Evolutionary conservation across 192 early-diverging fungal species (phyloP).

Genomic region (Ambispora gerdemannii): DNA sequence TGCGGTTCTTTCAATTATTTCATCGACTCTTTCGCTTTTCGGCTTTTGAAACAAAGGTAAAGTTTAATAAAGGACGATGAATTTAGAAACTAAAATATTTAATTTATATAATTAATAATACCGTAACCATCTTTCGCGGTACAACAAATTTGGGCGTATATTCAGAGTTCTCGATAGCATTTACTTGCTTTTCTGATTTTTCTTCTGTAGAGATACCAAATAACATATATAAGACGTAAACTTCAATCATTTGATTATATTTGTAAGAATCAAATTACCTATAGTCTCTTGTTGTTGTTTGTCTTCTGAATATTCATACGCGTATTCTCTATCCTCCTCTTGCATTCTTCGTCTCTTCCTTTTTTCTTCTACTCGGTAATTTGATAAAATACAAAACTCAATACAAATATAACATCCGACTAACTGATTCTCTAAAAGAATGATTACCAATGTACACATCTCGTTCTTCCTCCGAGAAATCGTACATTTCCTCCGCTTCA

Average conservation of each 20-base stretch:
- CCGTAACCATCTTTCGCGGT: constrained; percentile 47
- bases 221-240: too few relatives aligned
- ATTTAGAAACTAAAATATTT: background rate
- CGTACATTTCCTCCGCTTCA: constrained; percentile 52
- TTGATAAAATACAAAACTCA: too few relatives aligned
- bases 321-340: constrained; percentile 27
- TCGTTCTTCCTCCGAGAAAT: constrained; percentile 56
- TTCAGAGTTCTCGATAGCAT: constrained; percentile 15
- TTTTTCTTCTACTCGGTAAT: constrained; percentile 32
- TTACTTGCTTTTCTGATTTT: background rate
- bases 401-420: too few relatives aligned
- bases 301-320: constrained; percentile 33
- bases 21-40: constrained; percentile 51
- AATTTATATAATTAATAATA: constrained; percentile 19
- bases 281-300: background rate
- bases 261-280: background rate
- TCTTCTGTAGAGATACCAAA: background rate
- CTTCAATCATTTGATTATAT: too few relatives aligned
- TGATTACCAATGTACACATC: constrained; percentile 45
- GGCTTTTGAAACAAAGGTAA: constrained; percentile 50
- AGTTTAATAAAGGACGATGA: background rate
- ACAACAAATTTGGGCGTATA: constrained; percentile 46
- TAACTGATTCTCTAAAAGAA: background rate
- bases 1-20: constrained; percentile 70
- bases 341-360: constrained; percentile 33